Percentiles rank a stretch among this genome's conserved stretches.
Conservation (phyloP, 1,139 yeast species). For the Saccharomyces hybrid region DNA sequence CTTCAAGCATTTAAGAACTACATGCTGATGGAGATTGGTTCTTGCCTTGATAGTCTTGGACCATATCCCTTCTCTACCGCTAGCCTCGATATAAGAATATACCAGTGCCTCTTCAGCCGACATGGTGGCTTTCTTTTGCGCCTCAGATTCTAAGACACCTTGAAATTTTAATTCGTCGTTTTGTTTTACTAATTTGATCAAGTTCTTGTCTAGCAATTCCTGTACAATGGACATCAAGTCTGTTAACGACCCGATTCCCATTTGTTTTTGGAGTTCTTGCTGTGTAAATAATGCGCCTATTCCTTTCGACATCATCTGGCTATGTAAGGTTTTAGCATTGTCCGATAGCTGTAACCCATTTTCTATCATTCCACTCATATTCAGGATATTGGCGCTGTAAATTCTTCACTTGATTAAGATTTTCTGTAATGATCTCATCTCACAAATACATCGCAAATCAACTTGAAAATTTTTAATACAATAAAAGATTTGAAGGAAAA, state of each 20-base stretch:
- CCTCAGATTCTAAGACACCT: slow-evolving; percentile 60
- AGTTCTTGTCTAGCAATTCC: slow-evolving; percentile 54
- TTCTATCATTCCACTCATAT: neutral
- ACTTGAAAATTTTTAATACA: neutral
- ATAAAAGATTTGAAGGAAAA: neutral
- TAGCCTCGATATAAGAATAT: slow-evolving; percentile 82
- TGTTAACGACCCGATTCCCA: slow-evolving; percentile 33
- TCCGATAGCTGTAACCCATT: slow-evolving; percentile 34
- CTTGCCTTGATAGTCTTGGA: slow-evolving; percentile 86
- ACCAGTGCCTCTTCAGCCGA: slow-evolving; percentile 84
- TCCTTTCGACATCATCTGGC: slow-evolving; percentile 48
- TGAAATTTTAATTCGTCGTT: slow-evolving; percentile 66
- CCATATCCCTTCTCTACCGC: slow-evolving; percentile 96
- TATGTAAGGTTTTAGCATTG: slow-evolving; percentile 50
- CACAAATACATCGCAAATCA: neutral
- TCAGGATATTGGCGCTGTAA: neutral
- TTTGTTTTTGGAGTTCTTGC: slow-evolving; percentile 46
- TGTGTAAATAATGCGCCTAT: slow-evolving; percentile 47
- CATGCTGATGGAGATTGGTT: slow-evolving; percentile 88
- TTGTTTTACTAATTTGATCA: slow-evolving; percentile 59
- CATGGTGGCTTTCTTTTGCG: slow-evolving; percentile 67
- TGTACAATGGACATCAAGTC: slow-evolving; percentile 58
- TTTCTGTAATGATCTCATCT: neutral
- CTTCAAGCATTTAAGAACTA: slow-evolving; percentile 79
- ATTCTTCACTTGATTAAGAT: neutral